These are phyloP conservation scores for Cetradonia linearis DNA, from an alignment of 495 filamentous ascomycete species.

Conservation along the genomic window DNA sequence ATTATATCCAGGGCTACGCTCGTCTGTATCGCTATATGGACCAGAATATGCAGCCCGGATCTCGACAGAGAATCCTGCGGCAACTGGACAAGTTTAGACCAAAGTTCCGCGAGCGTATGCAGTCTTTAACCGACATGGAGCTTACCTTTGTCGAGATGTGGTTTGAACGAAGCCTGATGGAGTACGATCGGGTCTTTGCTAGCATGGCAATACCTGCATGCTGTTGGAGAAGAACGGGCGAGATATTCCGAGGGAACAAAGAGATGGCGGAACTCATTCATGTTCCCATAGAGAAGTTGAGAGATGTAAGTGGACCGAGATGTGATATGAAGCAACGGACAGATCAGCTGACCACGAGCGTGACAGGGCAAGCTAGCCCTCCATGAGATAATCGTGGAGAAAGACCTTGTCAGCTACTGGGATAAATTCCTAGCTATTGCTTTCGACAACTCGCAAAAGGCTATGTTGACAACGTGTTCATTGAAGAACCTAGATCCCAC, in stretches of 20 bases:
- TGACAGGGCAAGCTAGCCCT: conserved; percentile 82
- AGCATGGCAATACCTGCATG: conserved; percentile 98
- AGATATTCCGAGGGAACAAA: conserved; percentile 96
- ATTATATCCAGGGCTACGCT: conserved; percentile 93
- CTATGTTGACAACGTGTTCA: conserved; percentile 87
- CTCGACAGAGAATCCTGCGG: conserved; percentile 76
- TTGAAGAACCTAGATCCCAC: conserved; percentile 75
- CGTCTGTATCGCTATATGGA: conserved; percentile 84
- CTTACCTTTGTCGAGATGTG: conserved; percentile 94
- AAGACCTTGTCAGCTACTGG: conserved; percentile 94
- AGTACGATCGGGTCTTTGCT: conserved; percentile 96
- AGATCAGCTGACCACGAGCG: conserved; percentile 5
- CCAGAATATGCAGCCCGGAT: conserved; percentile 62
- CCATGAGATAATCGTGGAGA: conserved; percentile 91
- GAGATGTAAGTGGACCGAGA: conserved; percentile 58
- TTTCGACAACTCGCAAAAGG: conserved; percentile 92
- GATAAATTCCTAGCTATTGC: conserved; percentile 98
- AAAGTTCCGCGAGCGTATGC: conserved; percentile 91
- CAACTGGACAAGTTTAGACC: conserved; percentile 89
- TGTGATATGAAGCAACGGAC: background rate
- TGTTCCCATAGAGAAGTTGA: conserved; percentile 78
- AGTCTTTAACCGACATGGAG: conserved; percentile 80
- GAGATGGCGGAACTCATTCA: conserved; percentile 97
- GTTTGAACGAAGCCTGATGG: conserved; percentile 91
- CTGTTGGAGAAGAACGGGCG: conserved; percentile 92